Conservation (phyloP, 1,284 basidiomycete species). For the Exsudoporus floridanus region DNA sequence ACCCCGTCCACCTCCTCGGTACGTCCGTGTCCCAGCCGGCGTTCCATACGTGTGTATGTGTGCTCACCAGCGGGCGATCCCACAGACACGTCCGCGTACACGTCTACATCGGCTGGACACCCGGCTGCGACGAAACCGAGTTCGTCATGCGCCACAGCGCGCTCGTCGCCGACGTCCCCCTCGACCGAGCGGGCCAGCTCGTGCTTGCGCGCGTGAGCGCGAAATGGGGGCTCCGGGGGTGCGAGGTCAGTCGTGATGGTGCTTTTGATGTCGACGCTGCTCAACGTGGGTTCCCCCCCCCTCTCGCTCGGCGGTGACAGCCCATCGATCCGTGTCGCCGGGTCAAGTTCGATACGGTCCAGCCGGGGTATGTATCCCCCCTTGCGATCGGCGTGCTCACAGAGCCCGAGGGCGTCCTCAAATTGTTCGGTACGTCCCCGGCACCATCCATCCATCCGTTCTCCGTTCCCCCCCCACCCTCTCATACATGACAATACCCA, state of each 20-base stretch:
- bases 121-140: conserved; percentile 32
- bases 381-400: conserved; percentile 31
- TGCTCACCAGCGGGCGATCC: no score
- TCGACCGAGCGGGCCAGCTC: conserved; percentile 25
- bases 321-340: conserved; percentile 30
- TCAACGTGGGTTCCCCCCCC: neutral
- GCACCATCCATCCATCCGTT: neutral
- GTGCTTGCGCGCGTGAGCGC: conserved; percentile 15
- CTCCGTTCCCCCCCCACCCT: neutral
- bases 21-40: no score
- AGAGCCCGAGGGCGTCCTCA: conserved; percentile 29
- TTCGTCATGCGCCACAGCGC: conserved; percentile 30
- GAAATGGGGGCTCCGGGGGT: conserved; percentile 28
- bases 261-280: neutral
- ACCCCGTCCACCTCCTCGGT: conserved; percentile 22
- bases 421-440: conserved; percentile 31
- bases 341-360: conserved; percentile 22
- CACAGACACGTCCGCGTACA: conserved; percentile 35
- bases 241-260: conserved; percentile 11
- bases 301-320: no score
- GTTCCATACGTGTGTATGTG: no score
- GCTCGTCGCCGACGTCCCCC: conserved; percentile 27
- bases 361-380: conserved; percentile 29
- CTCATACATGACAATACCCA: no score
- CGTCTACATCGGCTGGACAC: conserved; percentile 29